Evolutionary conservation across 306 rosid species (phyloP).

Genomic region (Macrotyloma uniflorum): DNA sequence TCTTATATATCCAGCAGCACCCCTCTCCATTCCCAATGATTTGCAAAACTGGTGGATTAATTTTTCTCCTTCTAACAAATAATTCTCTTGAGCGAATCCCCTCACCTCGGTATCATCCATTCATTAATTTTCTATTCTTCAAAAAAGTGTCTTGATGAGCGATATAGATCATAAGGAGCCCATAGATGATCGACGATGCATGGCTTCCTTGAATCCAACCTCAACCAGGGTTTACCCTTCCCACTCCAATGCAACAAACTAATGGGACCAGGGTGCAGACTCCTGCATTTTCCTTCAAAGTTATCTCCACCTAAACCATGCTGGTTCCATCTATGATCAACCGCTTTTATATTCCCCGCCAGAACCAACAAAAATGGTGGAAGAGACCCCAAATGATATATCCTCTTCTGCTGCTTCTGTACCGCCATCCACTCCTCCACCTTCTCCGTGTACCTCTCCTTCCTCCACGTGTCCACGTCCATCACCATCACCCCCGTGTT

Average conservation of each 20-base stretch:
- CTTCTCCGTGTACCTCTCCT: slow-evolving; percentile 50
- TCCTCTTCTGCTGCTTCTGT: slow-evolving; percentile 60
- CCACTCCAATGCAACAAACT: slow-evolving; percentile 84
- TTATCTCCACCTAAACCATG: slow-evolving; percentile 84
- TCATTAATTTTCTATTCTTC: slow-evolving; percentile 47
- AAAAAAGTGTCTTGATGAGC: slow-evolving; percentile 53
- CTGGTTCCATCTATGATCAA: slow-evolving; percentile 76
- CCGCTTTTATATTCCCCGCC: slow-evolving; percentile 69
- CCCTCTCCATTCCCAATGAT: no score
- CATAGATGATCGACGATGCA: slow-evolving; percentile 63
- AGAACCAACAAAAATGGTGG: slow-evolving; percentile 72
- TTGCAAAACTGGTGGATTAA: no score
- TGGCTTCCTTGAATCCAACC: slow-evolving; percentile 70
- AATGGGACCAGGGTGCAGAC: slow-evolving; percentile 68
- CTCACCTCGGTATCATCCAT: no score
- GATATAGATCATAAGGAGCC: slow-evolving; percentile 73
- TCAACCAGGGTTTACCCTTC: slow-evolving; percentile 76
- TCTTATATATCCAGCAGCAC: no score
- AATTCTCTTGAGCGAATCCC: no score
- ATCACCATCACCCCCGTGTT: slow-evolving; percentile 84
- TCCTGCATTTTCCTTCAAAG: slow-evolving; percentile 66
- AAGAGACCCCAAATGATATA: slow-evolving; percentile 65
- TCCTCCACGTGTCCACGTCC: slow-evolving; percentile 68
- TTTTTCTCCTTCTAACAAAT: no score
- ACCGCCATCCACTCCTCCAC: slow-evolving; percentile 74